Conservation (phyloP, 2,329 filamentous ascomycete genomes). For the Knufia fluminis region DNA sequence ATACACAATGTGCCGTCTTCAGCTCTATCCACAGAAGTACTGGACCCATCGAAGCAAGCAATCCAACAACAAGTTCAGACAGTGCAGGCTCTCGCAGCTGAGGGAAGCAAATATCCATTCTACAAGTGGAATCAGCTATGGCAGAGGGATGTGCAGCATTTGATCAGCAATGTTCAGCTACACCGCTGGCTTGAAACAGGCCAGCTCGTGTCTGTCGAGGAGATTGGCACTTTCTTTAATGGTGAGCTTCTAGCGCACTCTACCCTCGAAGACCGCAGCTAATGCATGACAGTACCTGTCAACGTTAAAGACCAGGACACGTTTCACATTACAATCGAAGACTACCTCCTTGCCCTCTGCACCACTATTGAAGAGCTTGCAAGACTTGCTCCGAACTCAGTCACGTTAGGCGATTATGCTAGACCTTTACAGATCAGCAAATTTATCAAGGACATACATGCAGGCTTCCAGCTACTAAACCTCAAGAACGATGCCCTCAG, state of each 20-base stretch:
- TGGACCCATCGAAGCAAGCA: constrained; percentile 58
- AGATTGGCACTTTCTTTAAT: constrained; percentile 68
- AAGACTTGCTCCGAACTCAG: constrained; percentile 77
- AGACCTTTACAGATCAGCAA: constrained; percentile 78
- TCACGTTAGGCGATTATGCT: constrained; percentile 80
- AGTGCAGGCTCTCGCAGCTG: constrained; percentile 58
- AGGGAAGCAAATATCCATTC: constrained; percentile 82
- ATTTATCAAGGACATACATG: constrained; percentile 91
- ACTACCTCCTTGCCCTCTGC: constrained; percentile 85
- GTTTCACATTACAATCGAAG: constrained; percentile 94
- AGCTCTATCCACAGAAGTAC: constrained; percentile 54
- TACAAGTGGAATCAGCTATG: constrained; percentile 96
- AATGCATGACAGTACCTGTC: constrained; percentile 57
- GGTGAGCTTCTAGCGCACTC: constrained; percentile 41
- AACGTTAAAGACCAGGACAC: constrained; percentile 73
- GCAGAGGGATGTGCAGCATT: constrained; percentile 73
- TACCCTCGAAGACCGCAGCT: neutral
- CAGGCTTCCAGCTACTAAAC: constrained; percentile 94
- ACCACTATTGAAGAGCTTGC: constrained; percentile 80
- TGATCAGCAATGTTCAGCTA: constrained; percentile 66
- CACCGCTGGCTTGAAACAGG: constrained; percentile 46
- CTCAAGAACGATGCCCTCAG: constrained; percentile 90
- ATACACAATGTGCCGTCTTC: constrained; percentile 76
- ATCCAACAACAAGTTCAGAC: constrained; percentile 65
- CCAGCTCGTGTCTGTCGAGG: constrained; percentile 76